Evolutionary conservation across 768 basidiomycete genomes (phyloP).

Genomic region (Russula lepida): DNA sequence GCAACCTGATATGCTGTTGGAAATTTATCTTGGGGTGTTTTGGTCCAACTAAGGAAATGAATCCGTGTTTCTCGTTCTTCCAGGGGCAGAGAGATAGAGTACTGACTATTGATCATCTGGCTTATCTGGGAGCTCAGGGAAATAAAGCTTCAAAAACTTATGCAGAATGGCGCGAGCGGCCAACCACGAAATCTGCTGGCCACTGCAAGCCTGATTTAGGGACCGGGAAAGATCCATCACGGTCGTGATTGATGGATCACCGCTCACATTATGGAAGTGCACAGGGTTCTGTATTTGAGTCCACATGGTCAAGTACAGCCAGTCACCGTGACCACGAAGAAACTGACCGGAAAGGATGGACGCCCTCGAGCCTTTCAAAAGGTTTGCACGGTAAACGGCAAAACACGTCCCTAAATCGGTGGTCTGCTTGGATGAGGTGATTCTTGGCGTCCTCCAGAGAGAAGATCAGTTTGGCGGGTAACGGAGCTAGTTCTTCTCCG

Average conservation of each 20-base stretch:
- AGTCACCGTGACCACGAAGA: neutral
- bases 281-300: constrained; percentile 44
- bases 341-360: constrained; percentile 75
- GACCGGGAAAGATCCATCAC: neutral
- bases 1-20: constrained; percentile 66
- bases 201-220: constrained; percentile 32
- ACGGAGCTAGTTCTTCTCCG: constrained; percentile 26
- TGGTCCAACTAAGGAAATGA: constrained; percentile 8
- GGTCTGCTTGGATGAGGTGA: constrained; percentile 60
- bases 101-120: constrained; percentile 43
- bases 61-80: neutral
- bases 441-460: constrained; percentile 66
- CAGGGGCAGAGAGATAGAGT: neutral
- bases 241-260: neutral
- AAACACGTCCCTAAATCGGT: constrained; percentile 67
- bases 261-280: constrained; percentile 61
- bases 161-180: constrained; percentile 81
- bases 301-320: neutral
- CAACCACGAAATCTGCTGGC: constrained; percentile 79
- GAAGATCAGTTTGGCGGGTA: constrained; percentile 69
- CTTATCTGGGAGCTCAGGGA: constrained; percentile 66
- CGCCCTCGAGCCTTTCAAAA: constrained; percentile 59
- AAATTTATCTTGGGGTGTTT: constrained; percentile 34
- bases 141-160: constrained; percentile 68
- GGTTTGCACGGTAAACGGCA: constrained; percentile 59